A percentile compares a stretch with the other conserved stretches of the same genome.
These are phyloP conservation scores for Chaetomium cochliodes DNA, from an alignment of 495 filamentous ascomycete species.

Conservation along the genomic window DNA sequence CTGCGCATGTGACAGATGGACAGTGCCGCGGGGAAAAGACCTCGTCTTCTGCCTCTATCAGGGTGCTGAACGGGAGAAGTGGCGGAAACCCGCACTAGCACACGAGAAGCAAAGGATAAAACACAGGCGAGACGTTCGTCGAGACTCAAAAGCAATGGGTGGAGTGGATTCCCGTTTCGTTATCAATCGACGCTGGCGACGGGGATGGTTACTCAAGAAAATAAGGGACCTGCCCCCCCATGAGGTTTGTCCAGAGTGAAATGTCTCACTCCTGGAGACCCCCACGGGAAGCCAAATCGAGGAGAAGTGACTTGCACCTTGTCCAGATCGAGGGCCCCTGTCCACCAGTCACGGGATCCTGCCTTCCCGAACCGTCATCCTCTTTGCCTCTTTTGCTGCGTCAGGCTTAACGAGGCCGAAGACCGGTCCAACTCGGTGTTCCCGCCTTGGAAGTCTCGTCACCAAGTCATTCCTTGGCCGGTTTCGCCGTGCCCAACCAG, in stretches of 20 bases:
- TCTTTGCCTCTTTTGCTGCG: background rate
- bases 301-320: background rate
- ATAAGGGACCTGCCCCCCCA: background rate
- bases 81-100: no score
- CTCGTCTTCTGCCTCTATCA: no score
- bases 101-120: background rate
- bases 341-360: background rate
- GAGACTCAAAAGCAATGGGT: background rate
- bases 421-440: background rate
- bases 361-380: background rate
- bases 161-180: no score
- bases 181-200: background rate
- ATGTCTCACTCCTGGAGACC: slow-evolving; percentile 9
- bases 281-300: slow-evolving; percentile 7
- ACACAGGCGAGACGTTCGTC: background rate
- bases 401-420: background rate
- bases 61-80: no score
- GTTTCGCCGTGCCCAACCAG: slow-evolving; percentile 5
- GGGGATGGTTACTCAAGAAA: background rate
- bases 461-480: background rate
- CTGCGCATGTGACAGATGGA: background rate
- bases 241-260: background rate
- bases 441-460: background rate
- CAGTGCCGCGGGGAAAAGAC: no score
- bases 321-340: slow-evolving; percentile 1